Evolutionary conservation across 2,329 filamentous ascomycete species (phyloP), one percentile per base, ranked within the genome.

Genomic region (Hypoxylon sp.): DNA sequence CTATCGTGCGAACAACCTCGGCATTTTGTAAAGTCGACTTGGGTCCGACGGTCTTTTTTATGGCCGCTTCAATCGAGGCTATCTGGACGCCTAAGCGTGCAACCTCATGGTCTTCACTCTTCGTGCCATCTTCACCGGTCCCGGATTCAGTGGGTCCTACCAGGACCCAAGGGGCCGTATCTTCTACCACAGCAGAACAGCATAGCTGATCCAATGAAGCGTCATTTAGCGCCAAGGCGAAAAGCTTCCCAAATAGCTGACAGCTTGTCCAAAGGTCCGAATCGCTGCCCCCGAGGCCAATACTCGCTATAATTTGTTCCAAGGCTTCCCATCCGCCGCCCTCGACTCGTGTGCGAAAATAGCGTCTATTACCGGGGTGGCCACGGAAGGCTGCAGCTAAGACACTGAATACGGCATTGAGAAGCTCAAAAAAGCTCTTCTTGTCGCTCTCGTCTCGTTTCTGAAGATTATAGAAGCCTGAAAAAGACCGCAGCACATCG

Each of bases 311-410:
- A 5, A 88, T 88, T 76, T 92, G 88, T 75, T 96, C 91, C 60
- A 98, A 79, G 6, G 89, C 88, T 70, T 89, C 86, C 91, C 93
- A 97, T 2, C 95, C 94, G 62, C 91, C 92, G 21, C 88, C 90
- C 65, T 92, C 88, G 31, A 97, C 89, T 72, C 89, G 86, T 72
- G 89, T 90, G 65, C 89, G 88, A 78, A 98, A 98, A 82, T 95
- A 98, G 73, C 92, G 89, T 75, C 91, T 88, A 80, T 98, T 99
- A 19, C 94, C 95, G 51, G 91, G 86, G 79, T 98, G 94, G 50
- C 89, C 89, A 59, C 89, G 88, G 71, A 99, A 86, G 13, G 90
- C 89, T 52, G 91, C 91, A 1, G 92, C 91, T 29, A 98, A 82
- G 13, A 96, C 88, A 32, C 89, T 89, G 42, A 96, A 83, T n/a